Evolutionary conservation across 1,284 basidiomycete genomes (phyloP), one percentile per base, ranked within the genome.

Genomic region (Microbotryum scabiosae): DNA sequence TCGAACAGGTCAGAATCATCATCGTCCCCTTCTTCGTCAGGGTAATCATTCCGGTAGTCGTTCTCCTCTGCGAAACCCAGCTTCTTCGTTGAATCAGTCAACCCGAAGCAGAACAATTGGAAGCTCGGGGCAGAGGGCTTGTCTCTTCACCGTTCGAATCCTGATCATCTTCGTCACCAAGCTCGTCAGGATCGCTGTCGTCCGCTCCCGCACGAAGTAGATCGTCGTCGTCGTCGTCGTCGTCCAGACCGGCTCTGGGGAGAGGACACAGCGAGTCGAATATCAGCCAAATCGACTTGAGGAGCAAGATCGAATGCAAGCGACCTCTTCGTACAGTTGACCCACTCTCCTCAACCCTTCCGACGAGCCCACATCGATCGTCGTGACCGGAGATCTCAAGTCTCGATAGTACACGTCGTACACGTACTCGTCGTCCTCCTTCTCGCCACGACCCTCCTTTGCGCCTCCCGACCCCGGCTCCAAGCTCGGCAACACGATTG

Each of bases 391-490:
- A 16, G 46, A 32, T 5, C 57, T 16, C 20, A 60, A 36, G 8
- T 66, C 69, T 48, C 69, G 62, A 46, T 68, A 69, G 54, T 70
- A 70, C 20, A 70, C 68, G 53, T 70, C 69, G 62, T 70, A 70
- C 18, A 70, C 69, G 32, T 59, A 68, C 18, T 63, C 61, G 10
- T 43, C 60, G 23, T 63, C 64, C 14, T 56, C 61, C 20, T 61
- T 60, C 5, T 52, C 57, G 20, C 30, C 53, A 32, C 51, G 41
- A 25, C 59, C 65, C 2, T 30, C 36, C 5, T 53, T 44, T 2
- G 59, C 26, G 30, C 60, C 56, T 41, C 23, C n/a, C 18, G 21
- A 20, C 45, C 45, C 21, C 47, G 25, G 10, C 20, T 2, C n/a
- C 47, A 26, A 12, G 21, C 47, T 48, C 18, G 21, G n/a, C n/a